These are phyloP conservation scores for Pyricularia grisea DNA, from an alignment of 2,329 filamentous ascomycete genomes.

Conservation along the genomic window DNA sequence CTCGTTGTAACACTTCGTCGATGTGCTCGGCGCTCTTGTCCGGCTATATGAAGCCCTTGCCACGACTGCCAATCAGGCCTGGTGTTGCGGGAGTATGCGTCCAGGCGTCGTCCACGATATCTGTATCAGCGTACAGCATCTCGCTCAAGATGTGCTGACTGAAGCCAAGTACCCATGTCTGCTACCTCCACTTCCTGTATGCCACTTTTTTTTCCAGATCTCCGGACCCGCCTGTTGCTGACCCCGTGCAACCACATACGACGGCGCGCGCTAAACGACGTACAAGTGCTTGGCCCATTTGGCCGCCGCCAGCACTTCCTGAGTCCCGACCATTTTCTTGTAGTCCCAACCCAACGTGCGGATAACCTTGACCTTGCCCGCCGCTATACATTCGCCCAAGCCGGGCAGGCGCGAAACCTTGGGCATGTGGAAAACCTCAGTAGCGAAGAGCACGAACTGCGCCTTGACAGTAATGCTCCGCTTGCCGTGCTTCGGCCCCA, in stretches of 20 bases:
- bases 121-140: constrained; percentile 18
- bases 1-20: neutral
- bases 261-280: constrained; percentile 49
- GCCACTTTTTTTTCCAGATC: neutral
- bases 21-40: neutral
- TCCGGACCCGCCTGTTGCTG: constrained; percentile 22
- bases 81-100: constrained; percentile 21
- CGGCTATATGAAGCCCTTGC: neutral
- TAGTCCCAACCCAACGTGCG: constrained; percentile 40
- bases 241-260: constrained; percentile 26
- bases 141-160: constrained; percentile 24
- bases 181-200: constrained; percentile 35
- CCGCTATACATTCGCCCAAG: neutral
- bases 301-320: constrained; percentile 31
- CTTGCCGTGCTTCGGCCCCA: neutral
- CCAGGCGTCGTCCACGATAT: constrained; percentile 43
- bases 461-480: neutral
- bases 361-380: constrained; percentile 13
- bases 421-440: neutral
- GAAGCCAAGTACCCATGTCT: constrained; percentile 34
- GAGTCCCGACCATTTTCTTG: constrained; percentile 25
- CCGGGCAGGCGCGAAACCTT: neutral
- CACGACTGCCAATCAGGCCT: neutral
- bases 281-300: constrained; percentile 38
- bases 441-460: neutral